These are phyloP conservation scores for Nicotiana benthamiana DNA, from an alignment of 257 asterid genomes.

Conservation along the genomic window DNA sequence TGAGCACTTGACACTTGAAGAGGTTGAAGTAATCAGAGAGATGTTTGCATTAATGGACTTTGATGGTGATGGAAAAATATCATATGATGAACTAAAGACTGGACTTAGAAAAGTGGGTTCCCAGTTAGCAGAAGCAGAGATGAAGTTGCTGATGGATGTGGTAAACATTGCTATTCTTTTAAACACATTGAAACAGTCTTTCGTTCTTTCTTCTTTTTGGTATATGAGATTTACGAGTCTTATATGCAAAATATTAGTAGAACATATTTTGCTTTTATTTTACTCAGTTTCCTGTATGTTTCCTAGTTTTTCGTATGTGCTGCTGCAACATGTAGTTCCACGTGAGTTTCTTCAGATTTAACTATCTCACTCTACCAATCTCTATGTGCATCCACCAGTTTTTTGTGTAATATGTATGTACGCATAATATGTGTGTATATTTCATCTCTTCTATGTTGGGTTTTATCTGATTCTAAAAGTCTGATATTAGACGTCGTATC, in stretches of 20 bases:
- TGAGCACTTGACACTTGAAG: conserved; percentile 81
- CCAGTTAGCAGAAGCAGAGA: conserved; percentile 96
- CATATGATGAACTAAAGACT: conserved; percentile 77
- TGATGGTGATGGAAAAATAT: conserved; percentile 81
- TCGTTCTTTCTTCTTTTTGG: conserved; percentile 6
- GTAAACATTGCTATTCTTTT: conserved; percentile 35
- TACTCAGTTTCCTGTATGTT: background rate
- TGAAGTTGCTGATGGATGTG: conserved; percentile 95
- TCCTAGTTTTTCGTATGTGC: background rate
- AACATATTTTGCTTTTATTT: background rate
- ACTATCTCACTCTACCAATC: background rate
- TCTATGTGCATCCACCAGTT: background rate
- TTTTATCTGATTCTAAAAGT: background rate
- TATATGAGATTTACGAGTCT: background rate
- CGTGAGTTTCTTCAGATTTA: background rate
- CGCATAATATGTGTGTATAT: background rate
- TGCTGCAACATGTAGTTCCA: background rate
- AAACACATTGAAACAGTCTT: background rate
- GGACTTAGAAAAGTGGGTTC: conserved; percentile 93
- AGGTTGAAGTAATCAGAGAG: conserved; percentile 87
- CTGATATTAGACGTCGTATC: background rate
- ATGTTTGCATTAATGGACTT: conserved; percentile 96
- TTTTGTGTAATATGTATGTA: background rate
- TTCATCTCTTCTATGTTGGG: background rate
- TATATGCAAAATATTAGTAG: background rate